Conservation (phyloP, 345 rosid genomes). For the Lepidium africanum region DNA sequence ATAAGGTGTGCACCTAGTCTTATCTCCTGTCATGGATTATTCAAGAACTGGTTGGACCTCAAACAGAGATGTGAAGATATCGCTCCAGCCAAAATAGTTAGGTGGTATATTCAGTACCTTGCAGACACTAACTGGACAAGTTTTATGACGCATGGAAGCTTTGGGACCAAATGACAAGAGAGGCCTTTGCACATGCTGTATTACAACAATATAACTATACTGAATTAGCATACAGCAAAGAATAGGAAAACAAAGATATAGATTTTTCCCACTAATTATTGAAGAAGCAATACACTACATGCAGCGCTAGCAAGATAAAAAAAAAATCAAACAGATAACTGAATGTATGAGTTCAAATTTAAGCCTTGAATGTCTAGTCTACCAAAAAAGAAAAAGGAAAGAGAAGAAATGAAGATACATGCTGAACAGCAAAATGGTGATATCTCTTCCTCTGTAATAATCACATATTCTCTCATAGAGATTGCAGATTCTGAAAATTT, state of each 20-base stretch:
- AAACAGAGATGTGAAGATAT: constrained; percentile 13
- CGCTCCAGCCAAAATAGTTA: background rate
- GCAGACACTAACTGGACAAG: constrained; percentile 84
- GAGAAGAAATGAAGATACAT: background rate
- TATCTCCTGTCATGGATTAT: constrained; percentile 50
- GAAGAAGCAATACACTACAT: background rate
- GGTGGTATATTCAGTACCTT: constrained; percentile 47
- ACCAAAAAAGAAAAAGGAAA: background rate
- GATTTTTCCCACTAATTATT: background rate
- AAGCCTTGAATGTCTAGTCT: background rate
- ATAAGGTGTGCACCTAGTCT: constrained; percentile 66
- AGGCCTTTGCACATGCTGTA: constrained; percentile 94
- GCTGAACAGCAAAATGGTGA: background rate
- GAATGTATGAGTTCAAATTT: background rate
- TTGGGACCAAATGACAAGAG: constrained; percentile 91
- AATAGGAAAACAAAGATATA: background rate
- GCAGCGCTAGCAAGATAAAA: background rate
- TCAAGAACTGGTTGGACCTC: constrained; percentile 16
- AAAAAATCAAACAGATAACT: background rate
- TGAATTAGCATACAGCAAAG: background rate
- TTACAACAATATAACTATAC: constrained; percentile 19
- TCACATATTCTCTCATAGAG: background rate
- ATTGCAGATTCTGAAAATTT: background rate
- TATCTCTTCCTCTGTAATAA: background rate
- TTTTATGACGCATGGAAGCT: constrained; percentile 68